Percentiles rank a stretch among this genome's conserved stretches.
These are phyloP conservation scores for Cystobasidium ongulense DNA, from an alignment of 768 basidiomycete genomes.

Conservation along the genomic window DNA sequence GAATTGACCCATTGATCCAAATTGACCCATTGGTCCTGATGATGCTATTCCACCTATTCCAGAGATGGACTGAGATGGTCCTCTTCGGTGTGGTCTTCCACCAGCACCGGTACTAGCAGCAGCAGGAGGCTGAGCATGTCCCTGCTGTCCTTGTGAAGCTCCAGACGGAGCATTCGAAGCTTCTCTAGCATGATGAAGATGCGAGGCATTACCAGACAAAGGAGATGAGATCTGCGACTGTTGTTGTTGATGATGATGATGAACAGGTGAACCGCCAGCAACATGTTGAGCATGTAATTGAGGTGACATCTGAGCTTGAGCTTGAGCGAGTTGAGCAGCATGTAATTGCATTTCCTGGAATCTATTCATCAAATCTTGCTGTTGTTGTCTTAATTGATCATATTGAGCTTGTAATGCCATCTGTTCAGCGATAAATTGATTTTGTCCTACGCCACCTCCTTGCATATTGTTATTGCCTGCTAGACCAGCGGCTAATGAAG, in stretches of 20 bases:
- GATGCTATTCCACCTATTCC: not conserved
- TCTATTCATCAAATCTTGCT: slow-evolving; percentile 80
- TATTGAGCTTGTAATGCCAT: slow-evolving; percentile 85
- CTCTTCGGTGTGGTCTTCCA: not conserved
- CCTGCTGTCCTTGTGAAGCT: not conserved
- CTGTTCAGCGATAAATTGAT: slow-evolving; percentile 91
- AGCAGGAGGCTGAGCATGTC: not conserved
- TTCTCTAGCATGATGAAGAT: not conserved
- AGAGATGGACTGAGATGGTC: not conserved
- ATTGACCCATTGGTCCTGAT: slow-evolving; percentile 35
- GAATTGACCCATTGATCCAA: slow-evolving; percentile 34
- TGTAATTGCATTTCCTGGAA: slow-evolving; percentile 75
- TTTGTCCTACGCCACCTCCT: not conserved
- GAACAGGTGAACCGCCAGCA: slow-evolving; percentile 5
- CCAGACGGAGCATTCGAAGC: not conserved
- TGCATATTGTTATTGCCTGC: not conserved
- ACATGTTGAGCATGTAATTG: not conserved
- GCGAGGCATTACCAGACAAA: not conserved
- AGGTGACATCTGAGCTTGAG: not conserved
- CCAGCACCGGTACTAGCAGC: not conserved
- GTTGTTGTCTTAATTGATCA: slow-evolving; percentile 79
- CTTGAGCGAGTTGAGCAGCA: slow-evolving; percentile 10
- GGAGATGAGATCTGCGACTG: not conserved
- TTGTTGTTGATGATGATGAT: slow-evolving; percentile 15
- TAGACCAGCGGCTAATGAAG: not conserved